Evolutionary conservation across 805 yeast genomes (phyloP).

Genomic region (Kazachstania viticola): DNA sequence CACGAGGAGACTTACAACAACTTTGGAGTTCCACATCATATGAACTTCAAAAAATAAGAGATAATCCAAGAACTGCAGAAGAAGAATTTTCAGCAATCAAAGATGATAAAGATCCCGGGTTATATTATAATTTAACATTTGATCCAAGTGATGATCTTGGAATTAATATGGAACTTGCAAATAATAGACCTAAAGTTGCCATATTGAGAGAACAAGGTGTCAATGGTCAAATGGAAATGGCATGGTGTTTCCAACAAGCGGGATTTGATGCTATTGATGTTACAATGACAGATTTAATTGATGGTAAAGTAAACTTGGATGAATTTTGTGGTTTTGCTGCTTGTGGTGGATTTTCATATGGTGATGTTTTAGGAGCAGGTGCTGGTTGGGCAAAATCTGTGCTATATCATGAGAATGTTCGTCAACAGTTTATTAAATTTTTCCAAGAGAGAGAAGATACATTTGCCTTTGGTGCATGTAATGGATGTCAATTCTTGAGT

Average conservation of each 20-base stretch:
- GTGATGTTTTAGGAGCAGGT: conserved; percentile 98
- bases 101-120: conserved; percentile 86
- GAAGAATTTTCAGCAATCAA: conserved; percentile 67
- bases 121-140: conserved; percentile 68
- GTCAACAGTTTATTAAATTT: conserved; percentile 65
- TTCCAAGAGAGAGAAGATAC: conserved; percentile 84
- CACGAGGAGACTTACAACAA: conserved; percentile 67
- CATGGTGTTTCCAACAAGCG: conserved; percentile 89
- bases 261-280: conserved; percentile 93
- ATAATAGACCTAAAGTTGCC: conserved; percentile 72
- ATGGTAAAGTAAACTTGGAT: conserved; percentile 59
- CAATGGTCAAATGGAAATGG: conserved; percentile 97
- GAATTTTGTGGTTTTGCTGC: conserved; percentile 91
- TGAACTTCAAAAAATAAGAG: conserved; percentile 83
- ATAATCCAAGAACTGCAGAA: conserved; percentile 81
- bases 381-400: conserved; percentile 99
- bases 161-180: conserved; percentile 18
- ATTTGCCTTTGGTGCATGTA: conserved; percentile 96
- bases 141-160: conserved; percentile 42
- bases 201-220: conserved; percentile 97
- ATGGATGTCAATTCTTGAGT: conserved; percentile 94
- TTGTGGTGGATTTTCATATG: conserved; percentile 98
- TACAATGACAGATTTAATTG: conserved; percentile 86
- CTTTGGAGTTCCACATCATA: conserved; percentile 83
- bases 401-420: conserved; percentile 65